Evolutionary conservation across 352 stramenopile genomes (phyloP).

Genomic region (Phytophthora chlamydospora): DNA sequence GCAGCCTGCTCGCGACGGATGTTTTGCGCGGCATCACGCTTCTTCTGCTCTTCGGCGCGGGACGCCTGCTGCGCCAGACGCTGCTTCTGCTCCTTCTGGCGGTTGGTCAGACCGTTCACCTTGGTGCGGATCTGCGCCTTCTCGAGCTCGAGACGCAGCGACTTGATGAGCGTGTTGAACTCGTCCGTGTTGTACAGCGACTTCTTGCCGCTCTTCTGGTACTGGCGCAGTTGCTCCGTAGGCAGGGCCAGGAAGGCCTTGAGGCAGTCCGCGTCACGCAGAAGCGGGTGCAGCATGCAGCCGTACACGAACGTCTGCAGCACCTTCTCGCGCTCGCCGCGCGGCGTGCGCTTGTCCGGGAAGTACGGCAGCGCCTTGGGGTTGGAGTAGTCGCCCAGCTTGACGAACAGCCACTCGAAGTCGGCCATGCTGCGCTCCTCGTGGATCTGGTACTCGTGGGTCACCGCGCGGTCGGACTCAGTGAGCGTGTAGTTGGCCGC

Average conservation of each 20-base stretch:
- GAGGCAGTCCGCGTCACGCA: constrained; percentile 78
- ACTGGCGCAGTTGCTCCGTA: constrained; percentile 71
- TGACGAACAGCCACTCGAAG: constrained; percentile 84
- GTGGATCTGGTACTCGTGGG: constrained; percentile 83
- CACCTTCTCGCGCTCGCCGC: constrained; percentile 61
- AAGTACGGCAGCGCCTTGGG: constrained; percentile 83
- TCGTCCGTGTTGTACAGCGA: constrained; percentile 81
- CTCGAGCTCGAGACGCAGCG: constrained; percentile 83
- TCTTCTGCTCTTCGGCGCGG: constrained; percentile 69
- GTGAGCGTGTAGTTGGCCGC: constrained; percentile 55
- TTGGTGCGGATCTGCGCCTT: constrained; percentile 86
- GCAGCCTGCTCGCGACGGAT: constrained; percentile 75
- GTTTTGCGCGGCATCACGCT: constrained; percentile 73
- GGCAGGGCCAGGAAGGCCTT: constrained; percentile 87
- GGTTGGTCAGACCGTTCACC: constrained; percentile 66
- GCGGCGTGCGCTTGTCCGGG: constrained; percentile 66
- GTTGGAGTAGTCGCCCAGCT: constrained; percentile 80
- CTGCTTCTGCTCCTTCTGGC: constrained; percentile 75
- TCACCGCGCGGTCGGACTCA: constrained; percentile 66
- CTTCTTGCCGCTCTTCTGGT: constrained; percentile 74
- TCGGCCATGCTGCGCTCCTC: constrained; percentile 74
- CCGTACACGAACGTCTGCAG: constrained; percentile 85
- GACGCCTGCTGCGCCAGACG: constrained; percentile 68
- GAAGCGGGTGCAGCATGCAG: constrained; percentile 80
- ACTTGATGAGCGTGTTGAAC: constrained; percentile 80